A percentile compares a stretch with the other conserved stretches of the same genome.
Evolutionary conservation across 1,284 basidiomycete genomes (phyloP).

Genomic region (Kalmanozyma brasiliensis): DNA sequence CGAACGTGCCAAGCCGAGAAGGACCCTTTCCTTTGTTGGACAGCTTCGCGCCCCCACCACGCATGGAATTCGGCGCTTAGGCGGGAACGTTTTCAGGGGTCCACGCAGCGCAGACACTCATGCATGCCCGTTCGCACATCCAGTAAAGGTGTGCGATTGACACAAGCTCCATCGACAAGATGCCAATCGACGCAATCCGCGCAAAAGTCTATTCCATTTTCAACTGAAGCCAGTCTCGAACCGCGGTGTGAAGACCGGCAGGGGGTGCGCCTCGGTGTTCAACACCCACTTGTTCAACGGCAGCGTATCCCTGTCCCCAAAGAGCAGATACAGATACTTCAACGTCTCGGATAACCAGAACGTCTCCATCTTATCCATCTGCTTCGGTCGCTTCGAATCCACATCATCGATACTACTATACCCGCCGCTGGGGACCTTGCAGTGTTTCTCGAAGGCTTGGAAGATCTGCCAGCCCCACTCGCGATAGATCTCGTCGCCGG

Average conservation of each 20-base stretch:
- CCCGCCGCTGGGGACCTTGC: constrained; percentile 79
- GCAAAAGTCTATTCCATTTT: background rate
- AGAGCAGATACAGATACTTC: constrained; percentile 92
- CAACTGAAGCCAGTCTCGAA: constrained; percentile 49
- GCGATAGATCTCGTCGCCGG: constrained; percentile 83
- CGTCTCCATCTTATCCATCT: constrained; percentile 93
- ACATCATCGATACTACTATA: constrained; percentile 88
- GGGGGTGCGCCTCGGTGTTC: constrained; percentile 75
- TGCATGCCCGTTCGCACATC: too few relatives aligned
- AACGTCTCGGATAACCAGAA: constrained; percentile 81
- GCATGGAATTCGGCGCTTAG: background rate
- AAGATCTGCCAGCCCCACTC: constrained; percentile 90
- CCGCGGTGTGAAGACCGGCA: constrained; percentile 60
- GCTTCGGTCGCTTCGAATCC: constrained; percentile 71
- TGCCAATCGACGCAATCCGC: background rate
- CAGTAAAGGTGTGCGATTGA: too few relatives aligned
- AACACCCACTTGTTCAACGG: constrained; percentile 81
- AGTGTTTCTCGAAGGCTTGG: constrained; percentile 85
- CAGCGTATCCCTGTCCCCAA: constrained; percentile 77
- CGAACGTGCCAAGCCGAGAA: background rate
- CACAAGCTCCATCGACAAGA: too few relatives aligned
- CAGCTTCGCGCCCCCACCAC: constrained; percentile 5
- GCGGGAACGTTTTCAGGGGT: constrained; percentile 27
- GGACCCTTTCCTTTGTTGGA: constrained; percentile 9
- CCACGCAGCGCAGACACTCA: constrained; percentile 4